A percentile compares a stretch with the other conserved stretches of the same genome.
phyloP scores from a whole-genome alignment of 2,329 filamentous ascomycete species.

The Exophiala viscosa region DNA sequence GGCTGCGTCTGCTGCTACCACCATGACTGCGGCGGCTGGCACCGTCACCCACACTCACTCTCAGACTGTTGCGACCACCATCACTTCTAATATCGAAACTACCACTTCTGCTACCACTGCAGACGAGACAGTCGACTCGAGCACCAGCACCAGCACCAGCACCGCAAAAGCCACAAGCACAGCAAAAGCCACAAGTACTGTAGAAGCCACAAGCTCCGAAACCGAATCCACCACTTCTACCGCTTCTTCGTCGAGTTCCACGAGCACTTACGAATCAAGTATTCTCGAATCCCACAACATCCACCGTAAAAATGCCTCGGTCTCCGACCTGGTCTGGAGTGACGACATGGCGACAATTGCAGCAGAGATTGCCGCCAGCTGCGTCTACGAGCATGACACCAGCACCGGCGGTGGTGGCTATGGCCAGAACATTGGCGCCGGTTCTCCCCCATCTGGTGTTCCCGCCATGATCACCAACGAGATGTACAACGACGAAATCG shows the following conservation, averaged over 20 bases:
- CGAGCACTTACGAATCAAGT: slow-evolving; percentile 34
- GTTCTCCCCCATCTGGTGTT: slow-evolving; percentile 55
- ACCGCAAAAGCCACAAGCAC: no score
- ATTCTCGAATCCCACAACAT: slow-evolving; percentile 74
- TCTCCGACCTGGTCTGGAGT: slow-evolving; percentile 63
- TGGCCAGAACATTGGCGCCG: slow-evolving; percentile 87
- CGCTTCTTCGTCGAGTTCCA: slow-evolving; percentile 7
- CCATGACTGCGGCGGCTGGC: not conserved
- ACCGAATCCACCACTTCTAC: slow-evolving; percentile 7
- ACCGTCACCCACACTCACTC: no score
- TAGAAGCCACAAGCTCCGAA: not conserved
- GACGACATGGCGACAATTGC: slow-evolving; percentile 62
- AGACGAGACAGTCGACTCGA: no score
- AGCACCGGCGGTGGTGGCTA: slow-evolving; percentile 66
- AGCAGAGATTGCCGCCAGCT: slow-evolving; percentile 58
- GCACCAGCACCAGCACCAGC: no score
- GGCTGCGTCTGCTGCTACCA: slow-evolving; percentile 3
- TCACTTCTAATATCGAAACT: not conserved
- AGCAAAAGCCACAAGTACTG: no score
- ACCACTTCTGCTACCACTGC: not conserved
- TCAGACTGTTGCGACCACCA: no score
- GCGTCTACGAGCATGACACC: slow-evolving; percentile 73
- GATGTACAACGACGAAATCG: slow-evolving; percentile 84
- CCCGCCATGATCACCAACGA: slow-evolving; percentile 69
- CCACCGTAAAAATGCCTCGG: slow-evolving; percentile 79